Evolutionary conservation across 768 basidiomycete species (phyloP).

Genomic region (Lactifluus volemus): DNA sequence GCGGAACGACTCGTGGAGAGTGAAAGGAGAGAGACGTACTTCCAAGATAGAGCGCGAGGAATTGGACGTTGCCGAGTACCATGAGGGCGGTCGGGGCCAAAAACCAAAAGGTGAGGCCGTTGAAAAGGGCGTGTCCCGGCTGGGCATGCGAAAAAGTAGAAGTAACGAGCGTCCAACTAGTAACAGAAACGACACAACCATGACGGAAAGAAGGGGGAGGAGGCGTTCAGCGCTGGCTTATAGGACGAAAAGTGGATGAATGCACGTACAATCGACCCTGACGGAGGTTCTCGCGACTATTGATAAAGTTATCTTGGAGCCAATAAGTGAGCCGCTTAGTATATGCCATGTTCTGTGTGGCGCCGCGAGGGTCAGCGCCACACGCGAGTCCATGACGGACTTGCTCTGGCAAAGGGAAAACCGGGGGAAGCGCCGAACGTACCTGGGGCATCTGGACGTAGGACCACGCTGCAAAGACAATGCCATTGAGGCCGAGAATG

Average conservation of each 20-base stretch:
- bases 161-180: conserved; percentile 69
- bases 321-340: conserved; percentile 30
- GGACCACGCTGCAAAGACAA: conserved; percentile 54
- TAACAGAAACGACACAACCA: no score
- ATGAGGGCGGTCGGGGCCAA: conserved; percentile 57
- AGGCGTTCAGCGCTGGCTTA: neutral
- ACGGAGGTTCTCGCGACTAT: conserved; percentile 49
- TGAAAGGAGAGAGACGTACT: conserved; percentile 32
- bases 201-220: neutral
- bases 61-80: conserved; percentile 56
- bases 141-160: conserved; percentile 62
- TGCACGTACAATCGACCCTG: conserved; percentile 54
- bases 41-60: conserved; percentile 66
- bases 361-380: neutral
- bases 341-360: neutral
- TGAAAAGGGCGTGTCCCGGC: conserved; percentile 57
- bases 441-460: conserved; percentile 22
- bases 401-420: no score
- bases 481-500: conserved; percentile 55
- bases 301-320: conserved; percentile 58
- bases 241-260: neutral
- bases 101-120: conserved; percentile 72
- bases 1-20: no score
- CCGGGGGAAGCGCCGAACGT: conserved; percentile 15
- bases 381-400: neutral